Evolutionary conservation across 805 yeast genomes (phyloP), one percentile per base, ranked within the genome.

Genomic region (Yarrowia osloensis): DNA sequence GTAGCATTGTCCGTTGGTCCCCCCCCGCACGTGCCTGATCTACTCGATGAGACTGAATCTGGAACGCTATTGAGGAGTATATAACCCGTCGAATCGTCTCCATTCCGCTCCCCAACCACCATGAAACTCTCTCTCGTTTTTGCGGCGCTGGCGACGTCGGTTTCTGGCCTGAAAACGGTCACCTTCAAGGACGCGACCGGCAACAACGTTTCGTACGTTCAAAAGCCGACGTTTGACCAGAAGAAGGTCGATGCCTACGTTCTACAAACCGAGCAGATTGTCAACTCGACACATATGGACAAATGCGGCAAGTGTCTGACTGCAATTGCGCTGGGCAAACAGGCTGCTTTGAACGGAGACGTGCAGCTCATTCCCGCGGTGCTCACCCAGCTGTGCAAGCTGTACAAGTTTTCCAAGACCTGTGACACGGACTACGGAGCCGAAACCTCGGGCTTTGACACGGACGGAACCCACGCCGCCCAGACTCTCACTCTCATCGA

Each of bases 401-500:
- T 42, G 4, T 57, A 57, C 50, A 57, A 57, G 50, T 57, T 57
- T 21, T 19, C 37, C 37, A 40, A 39, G 19, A 54, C 61, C 7
- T 54, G 61, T 15, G 47, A 42, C 11, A 42, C 47, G 4, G 47
- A 39, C 21, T 57, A 57, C 19, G 50, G 47, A 21, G 50, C 50
- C 8, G 47, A 40, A 13, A 57, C 65, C 4, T 19, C 50, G 1
- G 50, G 28, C 2, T 40, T 9, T 13, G 65, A 42, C 26, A 40
- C 65, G 2, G 50, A 39, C 21, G 65, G 65, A 17, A 57, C 50
- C n/a, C 65, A 85, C 70, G 82, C 85, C 67, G 81, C 83, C 12
- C 83, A 85, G 69, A 75, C 85, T 75, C 72, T 85, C 44, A 78
- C 80, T 19, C 71, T 82, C 61, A 83, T 86, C 81, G 61, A 35